Evolutionary conservation across 2,329 filamentous ascomycete genomes (phyloP).

Genomic region (Aspergillus brasiliensis): DNA sequence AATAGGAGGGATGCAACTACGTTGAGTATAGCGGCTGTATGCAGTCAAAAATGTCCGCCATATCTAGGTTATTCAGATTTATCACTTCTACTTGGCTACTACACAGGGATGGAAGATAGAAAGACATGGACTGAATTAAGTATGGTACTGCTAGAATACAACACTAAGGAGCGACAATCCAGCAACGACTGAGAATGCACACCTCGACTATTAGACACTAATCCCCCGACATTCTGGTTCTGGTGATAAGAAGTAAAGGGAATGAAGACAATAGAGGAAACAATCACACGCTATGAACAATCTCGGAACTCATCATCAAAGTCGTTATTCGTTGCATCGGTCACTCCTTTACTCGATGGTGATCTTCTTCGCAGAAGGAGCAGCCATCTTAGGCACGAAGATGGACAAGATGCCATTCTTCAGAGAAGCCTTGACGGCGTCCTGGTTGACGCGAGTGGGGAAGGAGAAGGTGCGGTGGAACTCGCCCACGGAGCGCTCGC

Average conservation of each 20-base stretch:
- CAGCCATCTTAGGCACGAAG: conserved; percentile 58
- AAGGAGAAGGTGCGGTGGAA: conserved; percentile 64
- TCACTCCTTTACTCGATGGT: conserved; percentile 54
- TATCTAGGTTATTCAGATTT: too few relatives aligned
- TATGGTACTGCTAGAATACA: neutral
- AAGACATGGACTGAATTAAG: neutral
- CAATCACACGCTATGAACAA: neutral
- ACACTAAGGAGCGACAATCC: neutral
- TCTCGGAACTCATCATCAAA: neutral
- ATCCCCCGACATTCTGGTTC: neutral
- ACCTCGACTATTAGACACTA: neutral
- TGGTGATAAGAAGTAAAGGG: too few relatives aligned
- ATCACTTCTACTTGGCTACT: neutral
- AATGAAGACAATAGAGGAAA: neutral
- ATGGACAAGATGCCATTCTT: conserved; percentile 63
- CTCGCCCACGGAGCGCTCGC: conserved; percentile 60
- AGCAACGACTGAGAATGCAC: neutral
- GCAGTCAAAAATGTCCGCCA: too few relatives aligned
- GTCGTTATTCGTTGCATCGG: neutral
- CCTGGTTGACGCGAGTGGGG: conserved; percentile 60
- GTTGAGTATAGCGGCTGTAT: too few relatives aligned
- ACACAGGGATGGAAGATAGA: neutral
- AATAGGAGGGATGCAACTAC: too few relatives aligned
- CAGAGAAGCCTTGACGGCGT: conserved; percentile 61
- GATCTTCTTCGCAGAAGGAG: conserved; percentile 55